These are phyloP conservation scores for Sclerotinia sclerotiorum DNA, from an alignment of 2,329 filamentous ascomycete genomes.

Conservation along the genomic window DNA sequence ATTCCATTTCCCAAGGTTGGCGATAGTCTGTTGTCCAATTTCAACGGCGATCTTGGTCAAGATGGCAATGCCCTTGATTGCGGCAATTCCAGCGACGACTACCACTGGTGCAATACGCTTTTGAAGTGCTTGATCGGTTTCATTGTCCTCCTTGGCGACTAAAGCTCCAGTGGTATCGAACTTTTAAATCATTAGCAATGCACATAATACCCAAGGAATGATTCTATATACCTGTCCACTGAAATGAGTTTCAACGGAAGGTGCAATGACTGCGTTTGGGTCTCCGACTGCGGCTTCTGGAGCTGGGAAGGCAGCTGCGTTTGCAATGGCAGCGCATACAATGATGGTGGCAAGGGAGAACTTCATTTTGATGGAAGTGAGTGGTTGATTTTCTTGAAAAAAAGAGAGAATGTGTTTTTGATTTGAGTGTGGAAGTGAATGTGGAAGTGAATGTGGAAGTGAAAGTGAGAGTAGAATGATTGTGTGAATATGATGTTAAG, in stretches of 20 bases:
- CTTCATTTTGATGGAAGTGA: constrained; percentile 4
- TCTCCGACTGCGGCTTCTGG: not conserved
- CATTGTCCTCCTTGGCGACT: not conserved
- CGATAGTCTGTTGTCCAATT: not conserved
- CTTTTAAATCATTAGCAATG: not conserved
- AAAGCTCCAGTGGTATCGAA: not conserved
- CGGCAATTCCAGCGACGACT: not conserved
- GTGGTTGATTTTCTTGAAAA: not conserved
- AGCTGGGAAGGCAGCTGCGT: not conserved
- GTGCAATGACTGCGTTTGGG: not conserved
- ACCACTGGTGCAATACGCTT: not conserved
- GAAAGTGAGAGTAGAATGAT: not conserved
- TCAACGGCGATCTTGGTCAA: not conserved
- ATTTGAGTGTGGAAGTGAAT: not conserved
- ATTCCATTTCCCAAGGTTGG: not conserved
- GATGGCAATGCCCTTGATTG: not conserved
- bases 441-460: too few species aligned
- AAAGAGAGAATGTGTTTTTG: not conserved
- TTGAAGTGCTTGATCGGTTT: not conserved
- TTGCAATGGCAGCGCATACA: not conserved
- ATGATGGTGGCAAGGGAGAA: not conserved
- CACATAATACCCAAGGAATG: not conserved
- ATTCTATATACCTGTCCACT: not conserved
- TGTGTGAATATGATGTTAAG: not conserved
- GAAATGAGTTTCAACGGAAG: not conserved